Conservation (phyloP, 495 filamentous ascomycete genomes). For the Penicillium malachiteum region DNA sequence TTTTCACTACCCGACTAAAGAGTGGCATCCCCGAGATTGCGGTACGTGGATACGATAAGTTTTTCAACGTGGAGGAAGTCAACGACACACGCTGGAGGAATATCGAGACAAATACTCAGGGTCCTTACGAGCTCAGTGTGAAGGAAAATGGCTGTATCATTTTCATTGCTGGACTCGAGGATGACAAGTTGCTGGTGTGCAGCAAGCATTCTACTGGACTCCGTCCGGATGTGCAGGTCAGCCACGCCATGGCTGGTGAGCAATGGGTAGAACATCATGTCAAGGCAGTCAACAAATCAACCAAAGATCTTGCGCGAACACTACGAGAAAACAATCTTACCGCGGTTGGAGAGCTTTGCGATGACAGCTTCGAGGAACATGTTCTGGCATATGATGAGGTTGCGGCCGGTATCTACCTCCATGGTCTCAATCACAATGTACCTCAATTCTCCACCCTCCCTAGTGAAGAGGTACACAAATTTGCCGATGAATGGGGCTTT, state of each 20-base stretch:
- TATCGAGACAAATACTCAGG: conserved; percentile 72
- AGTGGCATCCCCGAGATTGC: conserved; percentile 72
- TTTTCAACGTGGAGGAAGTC: conserved; percentile 90
- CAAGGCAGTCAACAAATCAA: conserved; percentile 67
- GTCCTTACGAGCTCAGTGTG: conserved; percentile 91
- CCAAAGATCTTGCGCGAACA: conserved; percentile 69
- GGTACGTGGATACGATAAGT: conserved; percentile 94
- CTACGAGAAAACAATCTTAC: conserved; percentile 82
- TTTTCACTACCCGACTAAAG: conserved; percentile 74
- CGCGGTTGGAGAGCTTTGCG: conserved; percentile 93
- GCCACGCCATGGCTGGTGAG: conserved; percentile 86
- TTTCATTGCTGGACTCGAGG: conserved; percentile 88
- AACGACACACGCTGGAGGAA: conserved; percentile 75
- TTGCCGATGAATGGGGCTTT: conserved; percentile 93
- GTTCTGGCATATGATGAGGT: conserved; percentile 86
- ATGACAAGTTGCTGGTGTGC: conserved; percentile 85
- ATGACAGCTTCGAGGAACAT: conserved; percentile 95
- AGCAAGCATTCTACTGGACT: conserved; percentile 95
- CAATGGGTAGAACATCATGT: conserved; percentile 81
- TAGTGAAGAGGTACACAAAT: conserved; percentile 73
- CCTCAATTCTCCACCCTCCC: conserved; percentile 86
- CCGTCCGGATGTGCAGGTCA: conserved; percentile 63
- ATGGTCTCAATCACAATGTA: conserved; percentile 92
- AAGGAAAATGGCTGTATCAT: conserved; percentile 99
- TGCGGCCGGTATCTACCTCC: conserved; percentile 86